phyloP scores from a whole-genome alignment of 2,329 filamentous ascomycete species.

The Colletotrichum sansevieriae region DNA sequence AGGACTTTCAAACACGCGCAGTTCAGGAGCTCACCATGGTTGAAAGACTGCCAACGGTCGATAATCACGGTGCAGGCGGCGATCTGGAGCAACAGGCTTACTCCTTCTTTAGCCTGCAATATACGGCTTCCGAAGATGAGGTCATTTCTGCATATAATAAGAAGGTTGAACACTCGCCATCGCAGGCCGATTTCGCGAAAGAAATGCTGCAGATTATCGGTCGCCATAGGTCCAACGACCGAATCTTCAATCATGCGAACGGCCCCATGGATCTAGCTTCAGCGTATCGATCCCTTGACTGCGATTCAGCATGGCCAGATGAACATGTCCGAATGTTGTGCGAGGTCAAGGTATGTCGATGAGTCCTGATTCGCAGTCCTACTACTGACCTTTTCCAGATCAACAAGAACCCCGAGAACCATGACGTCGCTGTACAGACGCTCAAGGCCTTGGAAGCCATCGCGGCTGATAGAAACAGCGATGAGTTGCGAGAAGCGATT shows the following conservation, averaged over 20 bases:
- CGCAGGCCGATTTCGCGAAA: slow-evolving; percentile 42
- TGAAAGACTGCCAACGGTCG: slow-evolving; percentile 16
- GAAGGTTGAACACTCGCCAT: slow-evolving; percentile 43
- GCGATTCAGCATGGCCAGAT: slow-evolving; percentile 27
- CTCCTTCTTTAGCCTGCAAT: slow-evolving; percentile 34
- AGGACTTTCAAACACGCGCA: slow-evolving; percentile 33
- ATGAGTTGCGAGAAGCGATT: slow-evolving; percentile 13
- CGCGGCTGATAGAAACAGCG: slow-evolving; percentile 24
- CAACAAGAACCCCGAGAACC: slow-evolving; percentile 32
- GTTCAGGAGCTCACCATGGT: slow-evolving; percentile 39
- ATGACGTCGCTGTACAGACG: slow-evolving; percentile 6
- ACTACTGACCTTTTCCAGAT: neutral
- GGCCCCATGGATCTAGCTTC: slow-evolving; percentile 32
- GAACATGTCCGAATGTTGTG: slow-evolving; percentile 30
- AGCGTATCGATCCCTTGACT: slow-evolving; percentile 35
- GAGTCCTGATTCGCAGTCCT: neutral
- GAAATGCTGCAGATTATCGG: slow-evolving; percentile 44
- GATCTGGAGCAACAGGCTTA: slow-evolving; percentile 39
- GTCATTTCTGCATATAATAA: slow-evolving; percentile 43
- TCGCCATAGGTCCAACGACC: slow-evolving; percentile 36
- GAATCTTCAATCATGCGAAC: slow-evolving; percentile 24
- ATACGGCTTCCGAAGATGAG: slow-evolving; percentile 42
- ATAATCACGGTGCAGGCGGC: slow-evolving; percentile 19
- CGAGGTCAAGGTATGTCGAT: slow-evolving; percentile 34
- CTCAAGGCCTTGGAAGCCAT: slow-evolving; percentile 37